Evolutionary conservation across 2,329 filamentous ascomycete genomes (phyloP), one percentile per base, ranked within the genome.

Genomic region (Exophiala bonariae): DNA sequence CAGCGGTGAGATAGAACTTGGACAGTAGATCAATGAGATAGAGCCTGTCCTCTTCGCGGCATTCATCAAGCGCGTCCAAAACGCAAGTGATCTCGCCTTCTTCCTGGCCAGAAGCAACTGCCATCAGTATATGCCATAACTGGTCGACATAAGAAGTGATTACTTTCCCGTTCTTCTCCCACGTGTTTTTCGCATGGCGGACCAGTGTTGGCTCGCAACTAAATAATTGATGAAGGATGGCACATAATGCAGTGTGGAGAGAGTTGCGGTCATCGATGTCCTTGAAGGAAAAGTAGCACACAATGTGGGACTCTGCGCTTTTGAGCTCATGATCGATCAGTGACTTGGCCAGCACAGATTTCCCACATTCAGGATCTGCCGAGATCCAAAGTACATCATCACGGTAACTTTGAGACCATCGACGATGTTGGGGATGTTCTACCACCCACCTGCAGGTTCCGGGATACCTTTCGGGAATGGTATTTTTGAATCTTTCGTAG

Each of bases 351-450:
- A 71, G 56, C 0, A 71, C 67, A 16, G 67, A 71, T 47, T 72
- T 72, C 3, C 68, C 67, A 49, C 65, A 70, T n/a, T 67, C 68
- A 16, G 66, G 67, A 41, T 70, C 66, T 2, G 68, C 69, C 8
- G 66, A 66, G 3, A 70, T 57, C 67, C 61, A 70, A 14, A 72
- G 62, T 14, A 71, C 55, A 42, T 60, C 54, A 32, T 60, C 49
- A 2, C 23, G 6, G 2, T 8, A 2, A 32, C 44, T 62, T 4
- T 59, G 11, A 19, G n/a, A 47, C 66, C 63, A 69, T 6, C 45
- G 14, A 3, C 32, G 41, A 45, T 61, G 69, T 17, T 55, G 28
- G 3, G 48, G 2, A 34, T 65, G 60, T 8, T 55, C 26, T 3
- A 66, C 14, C 4, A 60, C 58, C 66, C 63, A 70, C 38, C 55